These are phyloP conservation scores for Diplocarpon rosae DNA, from an alignment of 2,329 filamentous ascomycete genomes.

Conservation along the genomic window DNA sequence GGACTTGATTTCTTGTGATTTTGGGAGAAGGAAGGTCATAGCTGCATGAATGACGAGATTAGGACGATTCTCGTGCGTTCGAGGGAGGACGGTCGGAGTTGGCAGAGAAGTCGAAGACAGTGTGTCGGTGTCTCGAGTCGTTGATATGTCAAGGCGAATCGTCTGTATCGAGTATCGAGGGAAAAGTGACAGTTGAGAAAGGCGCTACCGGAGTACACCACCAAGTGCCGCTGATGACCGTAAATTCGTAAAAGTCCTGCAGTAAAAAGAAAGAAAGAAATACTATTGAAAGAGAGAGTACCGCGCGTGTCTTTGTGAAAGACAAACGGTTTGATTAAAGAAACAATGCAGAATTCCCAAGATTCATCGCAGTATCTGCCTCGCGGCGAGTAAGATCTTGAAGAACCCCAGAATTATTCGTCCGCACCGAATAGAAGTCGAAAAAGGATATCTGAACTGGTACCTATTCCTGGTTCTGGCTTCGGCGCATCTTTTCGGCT, in stretches of 20 bases:
- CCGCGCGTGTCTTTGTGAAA: constrained; percentile 29
- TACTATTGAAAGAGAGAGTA: constrained; percentile 14
- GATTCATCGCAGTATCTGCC: constrained; percentile 41
- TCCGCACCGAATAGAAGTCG: constrained; percentile 41
- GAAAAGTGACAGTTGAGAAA: constrained; percentile 21
- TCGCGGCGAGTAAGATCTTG: constrained; percentile 54
- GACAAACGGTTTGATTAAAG: constrained; percentile 23
- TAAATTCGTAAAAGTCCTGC: constrained; percentile 29
- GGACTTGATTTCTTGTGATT: constrained; percentile 23
- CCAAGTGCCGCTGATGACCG: constrained; percentile 25
- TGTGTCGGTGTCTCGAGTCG: constrained; percentile 28
- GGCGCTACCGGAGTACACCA: constrained; percentile 20
- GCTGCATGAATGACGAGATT: constrained; percentile 30
- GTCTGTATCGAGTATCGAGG: constrained; percentile 26
- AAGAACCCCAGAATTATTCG: constrained; percentile 34
- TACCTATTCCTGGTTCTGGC: constrained; percentile 44
- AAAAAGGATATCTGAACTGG: constrained; percentile 10
- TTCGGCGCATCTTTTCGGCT: constrained; percentile 97
- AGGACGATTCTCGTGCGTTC: constrained; percentile 30
- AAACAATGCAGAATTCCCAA: constrained; percentile 27
- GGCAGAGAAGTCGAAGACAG: constrained; percentile 27
- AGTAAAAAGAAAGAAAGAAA: constrained; percentile 24
- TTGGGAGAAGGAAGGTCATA: constrained; percentile 27
- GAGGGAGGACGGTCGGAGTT: constrained; percentile 25
- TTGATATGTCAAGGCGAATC: constrained; percentile 27